Base-by-base conservation (phyloP, 805 yeast species). In the Kuraishia piskuri region DNA sequence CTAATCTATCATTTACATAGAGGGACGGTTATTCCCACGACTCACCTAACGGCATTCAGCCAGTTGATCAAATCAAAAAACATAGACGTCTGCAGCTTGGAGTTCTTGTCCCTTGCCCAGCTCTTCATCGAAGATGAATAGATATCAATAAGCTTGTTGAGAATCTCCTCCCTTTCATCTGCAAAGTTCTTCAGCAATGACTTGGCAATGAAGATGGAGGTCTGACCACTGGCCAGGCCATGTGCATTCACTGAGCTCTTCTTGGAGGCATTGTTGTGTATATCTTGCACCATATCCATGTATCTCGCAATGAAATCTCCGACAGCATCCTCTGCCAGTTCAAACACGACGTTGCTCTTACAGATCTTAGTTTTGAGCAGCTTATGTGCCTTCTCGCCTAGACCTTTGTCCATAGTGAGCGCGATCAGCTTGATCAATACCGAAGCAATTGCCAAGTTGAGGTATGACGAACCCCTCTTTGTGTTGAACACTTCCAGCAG, bases 1-100 rank as follows among this genome's bases (percentile, higher is more conserved):
- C n/a, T n/a, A n/a, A n/a, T n/a, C n/a, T n/a, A n/a, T n/a, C n/a
- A 17, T 40, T 14, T 7, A 17, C 8, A 24, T 7, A 19, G 22
- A 8, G 8, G 22, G n/a, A 25, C 31, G 31, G 10, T 25, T 25
- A 6, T 25, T 31, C 40, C 40, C 17, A 65, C 44, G 40, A 49
- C 22, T 6, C 50, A 20, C 9, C 78, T 74, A 61, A 77, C 76
- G n/a, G 86, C 71, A 57, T 75, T 76, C 48, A 86, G 64, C 91
- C 94, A 91, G 68, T 90, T 90, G 62, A 87, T 77, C 56, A 89
- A 80, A 60, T 90, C 97, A 58, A 82, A 77, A 64, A 87, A 90
- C 61, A 88, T 64, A 12, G 78, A 71, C 8, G 85, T 72, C 21
- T 77, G 76, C 22, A 79, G 66, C 58, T 77, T 80, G 58, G 79